These are phyloP conservation scores for Hanseniaspora sp. DNA, from an alignment of 1,139 yeast genomes.

Conservation along the genomic window DNA sequence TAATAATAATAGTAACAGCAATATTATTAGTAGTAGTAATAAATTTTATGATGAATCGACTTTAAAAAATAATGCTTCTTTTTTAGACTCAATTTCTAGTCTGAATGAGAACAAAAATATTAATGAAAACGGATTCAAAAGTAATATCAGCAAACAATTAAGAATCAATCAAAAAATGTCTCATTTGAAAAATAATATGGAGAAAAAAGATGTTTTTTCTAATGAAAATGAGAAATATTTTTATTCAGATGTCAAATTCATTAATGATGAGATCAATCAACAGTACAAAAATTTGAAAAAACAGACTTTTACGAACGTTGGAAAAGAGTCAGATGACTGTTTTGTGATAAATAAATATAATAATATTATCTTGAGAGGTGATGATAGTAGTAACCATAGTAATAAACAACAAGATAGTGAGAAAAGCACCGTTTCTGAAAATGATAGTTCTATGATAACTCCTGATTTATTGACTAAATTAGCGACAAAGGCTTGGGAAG, in stretches of 20 bases:
- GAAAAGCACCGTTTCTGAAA: neutral
- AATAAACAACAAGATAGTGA: no score
- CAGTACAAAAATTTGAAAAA: conserved; percentile 10
- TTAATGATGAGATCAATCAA: conserved; percentile 11
- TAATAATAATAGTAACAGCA: neutral
- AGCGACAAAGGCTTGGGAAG: neutral
- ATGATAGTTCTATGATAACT: neutral
- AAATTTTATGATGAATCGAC: neutral
- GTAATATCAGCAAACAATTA: conserved; percentile 4
- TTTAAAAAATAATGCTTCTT: neutral
- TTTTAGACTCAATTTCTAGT: neutral
- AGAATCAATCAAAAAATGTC: conserved; percentile 10
- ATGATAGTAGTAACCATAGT: no score
- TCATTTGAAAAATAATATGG: conserved; percentile 1
- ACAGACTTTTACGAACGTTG: neutral
- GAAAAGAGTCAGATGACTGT: neutral
- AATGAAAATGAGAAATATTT: conserved; percentile 3
- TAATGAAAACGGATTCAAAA: neutral
- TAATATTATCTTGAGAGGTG: neutral
- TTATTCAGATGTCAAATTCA: conserved; percentile 10
- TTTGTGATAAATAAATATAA: neutral
- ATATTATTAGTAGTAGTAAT: neutral
- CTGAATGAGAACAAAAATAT: neutral
- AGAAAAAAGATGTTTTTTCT: neutral
- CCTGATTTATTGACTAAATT: neutral